Base-by-base conservation (phyloP, 495 filamentous ascomycete species). In the Umbilicaria muhlenbergii region DNA sequence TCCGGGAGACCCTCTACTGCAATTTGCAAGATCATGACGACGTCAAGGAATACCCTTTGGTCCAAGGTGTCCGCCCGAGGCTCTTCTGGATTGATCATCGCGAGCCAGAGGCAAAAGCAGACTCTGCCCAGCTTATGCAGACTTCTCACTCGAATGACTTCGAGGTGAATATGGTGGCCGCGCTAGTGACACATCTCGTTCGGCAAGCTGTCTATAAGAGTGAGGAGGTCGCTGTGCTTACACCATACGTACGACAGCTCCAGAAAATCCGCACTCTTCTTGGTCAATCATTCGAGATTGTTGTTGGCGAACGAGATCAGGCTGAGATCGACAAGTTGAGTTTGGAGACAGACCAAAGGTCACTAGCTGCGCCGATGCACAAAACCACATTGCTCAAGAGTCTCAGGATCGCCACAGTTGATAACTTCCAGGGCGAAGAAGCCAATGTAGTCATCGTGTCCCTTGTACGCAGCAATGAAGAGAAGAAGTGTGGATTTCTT, bases 361-460 rank as follows among this genome's bases (percentile, higher is more conserved):
- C 42, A 28, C 35, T 21, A 12, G 15, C 28, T 13, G 24, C 45
- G 19, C 51, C 11, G 19, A 43, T 61, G 10, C 46, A 56, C 38
- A 76, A 75, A 50, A 69, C 62, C 16, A 72, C 62, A 0, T 61
- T 87, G 1, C 49, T 78, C 0, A 65, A 80, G n/a, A 63, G 65
- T 11, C 58, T 92, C 2, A 65, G 79, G 19, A 55, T 86, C 5
- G 81, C 86, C n/a, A 91, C 80, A 0, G 75, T 92, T n/a, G 85
- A 91, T 5, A 85, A 83, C 48, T 86, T 86, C 45, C 48, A 65
- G 51, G 81, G 81, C 6, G 83, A 91, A 54, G 82, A 91, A 51
- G 82, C 82, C 12, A 82, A 84, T 41, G 68, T 89, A 3, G 69
- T 91, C 10, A 65, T 91, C n/a, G 68, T 92, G n/a, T 88, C 83